phyloP scores from a whole-genome alignment of 768 basidiomycete genomes.

The Cubamyces lactineus region DNA sequence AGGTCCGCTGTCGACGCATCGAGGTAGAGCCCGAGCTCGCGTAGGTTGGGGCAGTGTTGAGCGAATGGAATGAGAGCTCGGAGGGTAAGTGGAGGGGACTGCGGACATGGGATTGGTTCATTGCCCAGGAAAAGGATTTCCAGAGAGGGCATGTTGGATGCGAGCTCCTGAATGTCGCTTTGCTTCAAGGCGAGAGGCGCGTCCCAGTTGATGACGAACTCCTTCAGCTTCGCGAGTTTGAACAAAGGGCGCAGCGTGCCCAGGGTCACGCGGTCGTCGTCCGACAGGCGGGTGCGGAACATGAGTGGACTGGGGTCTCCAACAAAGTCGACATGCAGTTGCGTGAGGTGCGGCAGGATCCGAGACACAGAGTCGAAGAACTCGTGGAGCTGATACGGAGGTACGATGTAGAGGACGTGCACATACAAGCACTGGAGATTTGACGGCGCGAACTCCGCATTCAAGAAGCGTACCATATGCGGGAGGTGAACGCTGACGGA shows the following conservation, averaged over 20 bases:
- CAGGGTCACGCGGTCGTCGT: conserved; percentile 37
- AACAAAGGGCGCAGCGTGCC: conserved; percentile 43
- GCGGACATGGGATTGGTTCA: conserved; percentile 29
- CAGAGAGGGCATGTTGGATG: conserved; percentile 32
- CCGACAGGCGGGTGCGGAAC: conserved; percentile 5
- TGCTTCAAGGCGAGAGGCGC: conserved; percentile 31
- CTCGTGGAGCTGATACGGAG: conserved; percentile 44
- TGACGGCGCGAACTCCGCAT: conserved; percentile 46
- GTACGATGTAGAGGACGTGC: conserved; percentile 50
- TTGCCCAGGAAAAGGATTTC: conserved; percentile 31
- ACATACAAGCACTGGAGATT: conserved; percentile 56
- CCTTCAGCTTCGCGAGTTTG: conserved; percentile 32
- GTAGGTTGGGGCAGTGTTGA: conserved; percentile 42
- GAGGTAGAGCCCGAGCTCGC: conserved; percentile 42
- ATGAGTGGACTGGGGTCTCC: conserved; percentile 13
- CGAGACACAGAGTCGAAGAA: conserved; percentile 50
- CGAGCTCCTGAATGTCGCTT: conserved; percentile 36
- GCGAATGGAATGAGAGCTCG: conserved; percentile 45
- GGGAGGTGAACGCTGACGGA: conserved; percentile 49
- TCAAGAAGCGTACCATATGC: conserved; percentile 50
- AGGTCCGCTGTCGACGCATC: conserved; percentile 33
- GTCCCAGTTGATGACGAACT: conserved; percentile 40
- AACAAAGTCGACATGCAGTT: conserved; percentile 41
- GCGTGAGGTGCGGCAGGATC: conserved; percentile 50
- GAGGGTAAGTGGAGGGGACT: conserved; percentile 38